A percentile compares a stretch with the other conserved stretches of the same genome.
Evolutionary conservation across 73 alveolate species (phyloP).

Genomic region (Symbiodinium natans): DNA sequence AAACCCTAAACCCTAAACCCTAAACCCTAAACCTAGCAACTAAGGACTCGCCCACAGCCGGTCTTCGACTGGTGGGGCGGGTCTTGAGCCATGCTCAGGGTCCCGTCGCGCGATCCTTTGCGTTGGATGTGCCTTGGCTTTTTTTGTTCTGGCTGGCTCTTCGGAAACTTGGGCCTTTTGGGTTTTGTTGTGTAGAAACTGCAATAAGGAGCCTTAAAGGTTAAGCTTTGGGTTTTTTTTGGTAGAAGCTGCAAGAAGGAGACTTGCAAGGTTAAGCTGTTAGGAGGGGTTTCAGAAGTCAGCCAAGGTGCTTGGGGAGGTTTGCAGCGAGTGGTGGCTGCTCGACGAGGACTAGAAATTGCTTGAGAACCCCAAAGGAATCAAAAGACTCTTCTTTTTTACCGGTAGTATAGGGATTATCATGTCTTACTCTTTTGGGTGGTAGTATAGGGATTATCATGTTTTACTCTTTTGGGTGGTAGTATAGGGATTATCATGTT

Average conservation of each 20-base stretch:
- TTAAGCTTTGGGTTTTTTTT: neutral
- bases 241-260: neutral
- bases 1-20: too few species aligned
- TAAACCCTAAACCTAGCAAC: too few species aligned
- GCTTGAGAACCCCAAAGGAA: too few species aligned
- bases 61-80: neutral
- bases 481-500: too few species aligned
- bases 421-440: too few species aligned
- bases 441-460: too few species aligned
- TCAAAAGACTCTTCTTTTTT: too few species aligned
- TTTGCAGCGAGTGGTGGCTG: constrained; percentile 6
- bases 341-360: neutral
- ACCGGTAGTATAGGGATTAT: too few species aligned
- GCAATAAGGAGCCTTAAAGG: neutral
- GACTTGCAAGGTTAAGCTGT: too few species aligned
- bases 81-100: neutral
- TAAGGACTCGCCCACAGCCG: constrained; percentile 3
- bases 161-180: neutral
- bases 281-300: too few species aligned
- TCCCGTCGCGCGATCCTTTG: neutral
- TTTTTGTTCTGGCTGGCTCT: neutral
- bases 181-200: neutral
- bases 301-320: neutral
- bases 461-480: too few species aligned
- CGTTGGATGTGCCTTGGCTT: neutral